Percentiles rank a stretch among this genome's conserved stretches.
Evolutionary conservation across 148 eudicot genomes (phyloP).

Genomic region (Nepenthes mirabilis): DNA sequence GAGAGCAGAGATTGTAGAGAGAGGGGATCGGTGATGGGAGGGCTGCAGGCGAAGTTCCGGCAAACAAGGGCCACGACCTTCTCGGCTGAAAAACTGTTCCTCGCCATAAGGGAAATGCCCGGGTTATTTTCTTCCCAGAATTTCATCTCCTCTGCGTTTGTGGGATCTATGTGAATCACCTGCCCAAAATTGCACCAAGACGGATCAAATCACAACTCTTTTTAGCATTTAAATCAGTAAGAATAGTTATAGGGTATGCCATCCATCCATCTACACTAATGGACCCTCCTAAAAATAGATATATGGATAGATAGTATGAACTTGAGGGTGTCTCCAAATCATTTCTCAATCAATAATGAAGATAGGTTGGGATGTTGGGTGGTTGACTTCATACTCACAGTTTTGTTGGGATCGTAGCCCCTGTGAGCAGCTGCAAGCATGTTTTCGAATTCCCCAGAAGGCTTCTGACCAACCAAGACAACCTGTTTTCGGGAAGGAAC

Average conservation of each 20-base stretch:
- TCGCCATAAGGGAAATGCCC: constrained; percentile 58
- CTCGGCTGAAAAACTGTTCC: constrained; percentile 26
- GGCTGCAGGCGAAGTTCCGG: constrained; percentile 77
- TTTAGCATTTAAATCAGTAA: no score
- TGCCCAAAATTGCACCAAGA: constrained; percentile 7
- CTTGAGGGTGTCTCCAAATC: neutral
- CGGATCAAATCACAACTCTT: neutral
- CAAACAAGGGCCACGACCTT: constrained; percentile 66
- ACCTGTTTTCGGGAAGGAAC: constrained; percentile 76
- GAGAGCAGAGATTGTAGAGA: constrained; percentile 48
- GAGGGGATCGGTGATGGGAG: constrained; percentile 44
- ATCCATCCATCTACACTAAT: no score
- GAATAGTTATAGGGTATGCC: no score
- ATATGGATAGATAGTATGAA: no score
- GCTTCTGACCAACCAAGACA: constrained; percentile 53
- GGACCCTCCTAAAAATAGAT: no score
- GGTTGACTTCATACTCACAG: constrained; percentile 25
- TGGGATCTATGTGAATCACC: constrained; percentile 79
- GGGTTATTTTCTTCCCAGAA: constrained; percentile 51
- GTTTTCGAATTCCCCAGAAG: constrained; percentile 31
- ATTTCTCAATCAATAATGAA: neutral
- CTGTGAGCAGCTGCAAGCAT: constrained; percentile 72
- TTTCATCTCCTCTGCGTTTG: constrained; percentile 31
- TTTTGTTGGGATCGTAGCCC: constrained; percentile 55
- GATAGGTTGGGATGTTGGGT: neutral